These are phyloP conservation scores for Linnemannia exigua DNA, from an alignment of 192 early-diverging fungal species.

Conservation along the genomic window DNA sequence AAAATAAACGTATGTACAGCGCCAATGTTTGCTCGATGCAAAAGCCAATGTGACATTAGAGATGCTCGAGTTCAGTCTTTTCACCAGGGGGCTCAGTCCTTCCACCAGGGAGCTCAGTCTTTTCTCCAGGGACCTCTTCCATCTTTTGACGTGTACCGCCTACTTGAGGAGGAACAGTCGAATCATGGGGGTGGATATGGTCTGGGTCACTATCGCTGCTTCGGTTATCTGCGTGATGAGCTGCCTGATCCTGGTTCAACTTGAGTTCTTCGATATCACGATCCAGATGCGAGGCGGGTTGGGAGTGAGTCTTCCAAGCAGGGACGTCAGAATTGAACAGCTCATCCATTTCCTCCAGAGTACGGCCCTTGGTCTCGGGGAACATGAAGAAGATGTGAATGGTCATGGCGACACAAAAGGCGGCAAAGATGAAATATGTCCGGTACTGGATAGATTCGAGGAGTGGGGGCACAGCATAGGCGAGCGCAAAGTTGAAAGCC, in stretches of 20 bases:
- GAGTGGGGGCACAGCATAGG: conserved; percentile 77
- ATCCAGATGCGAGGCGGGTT: conserved; percentile 10
- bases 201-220: not conserved
- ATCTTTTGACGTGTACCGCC: not conserved
- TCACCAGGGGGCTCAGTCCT: not conserved
- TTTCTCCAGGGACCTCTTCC: not conserved
- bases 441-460: conserved; percentile 75
- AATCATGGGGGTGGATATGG: not conserved
- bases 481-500: conserved; percentile 87
- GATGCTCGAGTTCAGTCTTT: not conserved
- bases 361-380: conserved; percentile 87
- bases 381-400: conserved; percentile 76
- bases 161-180: not conserved
- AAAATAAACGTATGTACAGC: not conserved
- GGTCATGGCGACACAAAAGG: conserved; percentile 69
- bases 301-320: conserved; percentile 51
- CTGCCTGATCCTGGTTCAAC: not conserved
- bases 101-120: not conserved
- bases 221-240: not conserved
- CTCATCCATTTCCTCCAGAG: conserved; percentile 89
- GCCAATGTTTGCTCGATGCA: not conserved
- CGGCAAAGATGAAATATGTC: conserved; percentile 79
- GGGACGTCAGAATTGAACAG: conserved; percentile 69
- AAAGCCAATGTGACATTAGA: not conserved
- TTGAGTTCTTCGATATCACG: conserved; percentile 15